phyloP scores from a whole-genome alignment of 2,329 filamentous ascomycete species.

The Hypoxylon sp. region DNA sequence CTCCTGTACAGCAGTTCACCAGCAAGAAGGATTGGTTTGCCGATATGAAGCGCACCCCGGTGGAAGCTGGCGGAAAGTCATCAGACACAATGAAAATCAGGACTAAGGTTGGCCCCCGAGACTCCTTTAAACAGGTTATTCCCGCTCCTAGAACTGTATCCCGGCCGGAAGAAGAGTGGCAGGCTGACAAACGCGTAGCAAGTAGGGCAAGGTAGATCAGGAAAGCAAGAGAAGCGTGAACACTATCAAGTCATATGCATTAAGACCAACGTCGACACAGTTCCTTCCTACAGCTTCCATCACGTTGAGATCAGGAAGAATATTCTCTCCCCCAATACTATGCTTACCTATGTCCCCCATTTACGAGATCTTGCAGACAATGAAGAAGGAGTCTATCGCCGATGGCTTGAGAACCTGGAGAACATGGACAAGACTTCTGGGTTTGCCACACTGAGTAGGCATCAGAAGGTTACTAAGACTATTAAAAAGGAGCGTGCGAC shows the following conservation, averaged over 20 bases:
- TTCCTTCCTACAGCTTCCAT: constrained; percentile 72
- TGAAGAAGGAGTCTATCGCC: constrained; percentile 69
- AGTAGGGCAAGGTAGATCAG: constrained; percentile 57
- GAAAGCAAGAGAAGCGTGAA: constrained; percentile 63
- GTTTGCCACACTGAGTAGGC: constrained; percentile 68
- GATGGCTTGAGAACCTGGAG: constrained; percentile 71
- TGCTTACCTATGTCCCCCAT: constrained; percentile 73
- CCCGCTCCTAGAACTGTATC: not conserved
- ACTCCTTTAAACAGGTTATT: not conserved
- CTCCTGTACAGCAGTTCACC: constrained; percentile 58
- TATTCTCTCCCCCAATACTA: constrained; percentile 71
- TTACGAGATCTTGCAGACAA: constrained; percentile 69
- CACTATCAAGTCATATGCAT: constrained; percentile 62
- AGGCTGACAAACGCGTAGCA: constrained; percentile 54
- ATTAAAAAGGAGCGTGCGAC: constrained; percentile 67
- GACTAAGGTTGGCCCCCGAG: constrained; percentile 62
- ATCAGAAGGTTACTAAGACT: constrained; percentile 66
- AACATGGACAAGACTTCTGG: constrained; percentile 71
- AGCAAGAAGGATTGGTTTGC: constrained; percentile 66
- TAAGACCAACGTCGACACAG: constrained; percentile 66
- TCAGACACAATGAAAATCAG: constrained; percentile 64
- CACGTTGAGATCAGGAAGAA: constrained; percentile 73
- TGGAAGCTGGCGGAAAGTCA: constrained; percentile 51
- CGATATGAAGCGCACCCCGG: constrained; percentile 57
- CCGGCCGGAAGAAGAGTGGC: not conserved